These are phyloP conservation scores for Exserohilum turcica DNA, from an alignment of 2,329 filamentous ascomycete species.

Conservation along the genomic window DNA sequence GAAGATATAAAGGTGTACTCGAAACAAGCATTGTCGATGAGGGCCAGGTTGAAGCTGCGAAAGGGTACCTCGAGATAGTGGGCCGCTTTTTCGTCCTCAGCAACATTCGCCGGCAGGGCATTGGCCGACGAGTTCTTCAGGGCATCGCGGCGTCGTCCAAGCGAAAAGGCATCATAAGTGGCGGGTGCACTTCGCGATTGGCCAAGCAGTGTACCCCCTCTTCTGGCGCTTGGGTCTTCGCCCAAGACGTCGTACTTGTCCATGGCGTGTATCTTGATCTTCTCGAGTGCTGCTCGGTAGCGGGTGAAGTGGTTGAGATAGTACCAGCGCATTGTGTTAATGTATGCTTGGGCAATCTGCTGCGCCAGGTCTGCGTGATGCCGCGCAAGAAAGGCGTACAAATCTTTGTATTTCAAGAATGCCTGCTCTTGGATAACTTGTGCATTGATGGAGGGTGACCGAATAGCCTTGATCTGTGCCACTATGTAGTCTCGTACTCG, in stretches of 20 bases:
- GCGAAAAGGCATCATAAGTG: slow-evolving; percentile 83
- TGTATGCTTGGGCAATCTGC: slow-evolving; percentile 90
- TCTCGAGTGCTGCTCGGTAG: slow-evolving; percentile 82
- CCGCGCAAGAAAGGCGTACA: slow-evolving; percentile 82
- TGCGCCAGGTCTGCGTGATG: slow-evolving; percentile 83
- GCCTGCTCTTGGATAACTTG: slow-evolving; percentile 95
- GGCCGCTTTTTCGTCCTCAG: slow-evolving; percentile 83
- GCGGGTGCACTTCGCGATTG: slow-evolving; percentile 53
- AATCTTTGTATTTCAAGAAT: slow-evolving; percentile 84
- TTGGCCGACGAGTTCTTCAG: slow-evolving; percentile 73
- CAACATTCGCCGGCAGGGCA: slow-evolving; percentile 84
- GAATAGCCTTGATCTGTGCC: slow-evolving; percentile 88
- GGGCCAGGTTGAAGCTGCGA: slow-evolving; percentile 89
- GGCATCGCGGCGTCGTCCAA: slow-evolving; percentile 84
- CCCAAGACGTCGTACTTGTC: slow-evolving; percentile 85
- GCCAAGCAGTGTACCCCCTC: slow-evolving; percentile 52
- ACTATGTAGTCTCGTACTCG: slow-evolving; percentile 94
- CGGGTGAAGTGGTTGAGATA: slow-evolving; percentile 89
- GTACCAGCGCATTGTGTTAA: slow-evolving; percentile 99
- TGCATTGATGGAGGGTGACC: slow-evolving; percentile 94
- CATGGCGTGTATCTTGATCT: slow-evolving; percentile 79
- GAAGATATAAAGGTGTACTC: slow-evolving; percentile 93
- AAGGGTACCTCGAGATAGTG: slow-evolving; percentile 93
- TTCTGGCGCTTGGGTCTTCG: slow-evolving; percentile 73
- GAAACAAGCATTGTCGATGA: slow-evolving; percentile 90